These are phyloP conservation scores for Saprolegnia parasitica DNA, from an alignment of 352 stramenopile genomes.

Conservation along the genomic window DNA sequence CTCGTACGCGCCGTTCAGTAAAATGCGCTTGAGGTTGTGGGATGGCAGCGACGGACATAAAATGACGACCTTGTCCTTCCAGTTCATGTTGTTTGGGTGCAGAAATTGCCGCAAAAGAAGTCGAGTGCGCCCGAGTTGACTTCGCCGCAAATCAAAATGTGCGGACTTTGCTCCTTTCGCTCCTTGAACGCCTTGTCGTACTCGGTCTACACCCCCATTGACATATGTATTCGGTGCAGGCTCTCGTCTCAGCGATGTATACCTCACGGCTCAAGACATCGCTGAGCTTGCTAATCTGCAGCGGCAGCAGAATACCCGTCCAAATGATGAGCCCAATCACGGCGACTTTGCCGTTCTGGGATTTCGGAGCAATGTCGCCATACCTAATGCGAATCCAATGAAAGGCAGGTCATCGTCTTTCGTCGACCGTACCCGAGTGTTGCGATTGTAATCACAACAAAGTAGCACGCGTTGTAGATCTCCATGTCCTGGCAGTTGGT, in stretches of 20 bases:
- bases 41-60: constrained; percentile 56
- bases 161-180: constrained; percentile 51
- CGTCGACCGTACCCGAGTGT: constrained; percentile 68
- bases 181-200: constrained; percentile 75
- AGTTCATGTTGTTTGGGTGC: constrained; percentile 56
- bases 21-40: constrained; percentile 49
- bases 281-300: constrained; percentile 62
- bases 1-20: constrained; percentile 70
- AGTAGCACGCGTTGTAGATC: constrained; percentile 75
- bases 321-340: constrained; percentile 72
- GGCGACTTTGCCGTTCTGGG: constrained; percentile 39
- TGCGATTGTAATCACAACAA: constrained; percentile 80
- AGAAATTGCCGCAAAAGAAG: constrained; percentile 82
- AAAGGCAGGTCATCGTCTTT: too few relatives aligned
- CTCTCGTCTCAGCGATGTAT: neutral
- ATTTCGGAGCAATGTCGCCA: constrained; percentile 22
- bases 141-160: constrained; percentile 77
- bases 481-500: constrained; percentile 61
- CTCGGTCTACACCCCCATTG: constrained; percentile 52
- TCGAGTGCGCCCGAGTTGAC: constrained; percentile 62
- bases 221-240: neutral
- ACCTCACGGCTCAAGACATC: constrained; percentile 72
- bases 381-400: constrained; percentile 9
- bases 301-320: constrained; percentile 58
- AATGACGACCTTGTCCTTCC: constrained; percentile 65